phyloP scores from a whole-genome alignment of 2,329 filamentous ascomycete species.

The Erysiphe pulchra region DNA sequence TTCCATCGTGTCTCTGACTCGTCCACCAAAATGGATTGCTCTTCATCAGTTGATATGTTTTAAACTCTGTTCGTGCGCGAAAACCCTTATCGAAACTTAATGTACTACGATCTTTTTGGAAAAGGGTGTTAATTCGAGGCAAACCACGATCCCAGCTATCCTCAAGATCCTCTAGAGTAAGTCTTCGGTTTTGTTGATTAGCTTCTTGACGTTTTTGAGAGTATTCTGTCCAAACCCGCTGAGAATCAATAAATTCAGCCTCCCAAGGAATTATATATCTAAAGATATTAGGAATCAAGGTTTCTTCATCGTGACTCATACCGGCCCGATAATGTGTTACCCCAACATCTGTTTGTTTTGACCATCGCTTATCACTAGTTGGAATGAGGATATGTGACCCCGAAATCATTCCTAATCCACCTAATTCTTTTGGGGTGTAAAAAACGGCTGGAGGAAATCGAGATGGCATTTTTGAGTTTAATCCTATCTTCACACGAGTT shows the following conservation, averaged over 20 bases:
- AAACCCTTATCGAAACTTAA: conserved; percentile 98
- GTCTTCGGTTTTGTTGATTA: conserved; percentile 82
- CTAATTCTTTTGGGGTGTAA: conserved; percentile 93
- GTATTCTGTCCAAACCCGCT: conserved; percentile 97
- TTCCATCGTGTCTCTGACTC: conserved; percentile 86
- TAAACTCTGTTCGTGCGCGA: conserved; percentile 85
- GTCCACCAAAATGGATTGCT: conserved; percentile 99
- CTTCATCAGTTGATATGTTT: conserved; percentile 97
- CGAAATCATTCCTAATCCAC: conserved; percentile 95
- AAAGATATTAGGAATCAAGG: conserved; percentile 95
- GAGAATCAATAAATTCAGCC: conserved; percentile 94
- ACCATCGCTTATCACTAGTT: conserved; percentile 93
- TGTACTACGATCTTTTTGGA: conserved; percentile 94
- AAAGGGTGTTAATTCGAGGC: conserved; percentile 92
- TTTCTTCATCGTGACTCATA: conserved; percentile 97
- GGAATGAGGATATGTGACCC: conserved; percentile 95
- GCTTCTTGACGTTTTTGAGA: conserved; percentile 94
- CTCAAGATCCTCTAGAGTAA: conserved; percentile 88
- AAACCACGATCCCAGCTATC: conserved; percentile 97
- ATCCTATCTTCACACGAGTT: conserved; percentile 89
- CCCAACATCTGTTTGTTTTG: conserved; percentile 88
- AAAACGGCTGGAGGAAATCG: conserved; percentile 96
- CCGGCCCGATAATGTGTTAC: conserved; percentile 92
- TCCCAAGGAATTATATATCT: conserved; percentile 99
- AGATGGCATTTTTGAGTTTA: conserved; percentile 98